Evolutionary conservation across 768 basidiomycete species (phyloP).

Genomic region (Collybiopsis luxurians): DNA sequence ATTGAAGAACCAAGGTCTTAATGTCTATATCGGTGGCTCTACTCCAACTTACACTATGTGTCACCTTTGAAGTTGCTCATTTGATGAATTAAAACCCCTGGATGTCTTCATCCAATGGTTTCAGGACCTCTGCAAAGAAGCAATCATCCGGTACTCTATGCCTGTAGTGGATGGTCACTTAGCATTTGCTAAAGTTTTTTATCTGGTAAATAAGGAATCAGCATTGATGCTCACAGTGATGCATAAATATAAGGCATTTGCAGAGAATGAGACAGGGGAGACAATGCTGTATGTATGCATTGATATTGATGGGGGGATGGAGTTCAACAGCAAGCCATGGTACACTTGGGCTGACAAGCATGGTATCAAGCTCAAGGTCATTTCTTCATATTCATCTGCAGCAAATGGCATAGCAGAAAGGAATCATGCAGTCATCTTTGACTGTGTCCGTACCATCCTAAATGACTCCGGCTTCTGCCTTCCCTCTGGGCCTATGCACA

Average conservation of each 20-base stretch:
- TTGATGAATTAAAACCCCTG: no score
- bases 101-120: no score
- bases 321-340: constrained; percentile 15
- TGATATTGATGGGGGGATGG: constrained; percentile 23
- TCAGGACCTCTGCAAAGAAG: no score
- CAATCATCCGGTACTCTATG: no score
- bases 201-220: background rate
- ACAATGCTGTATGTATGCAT: constrained; percentile 5
- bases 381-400: constrained; percentile 19
- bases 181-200: background rate
- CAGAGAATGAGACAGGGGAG: background rate
- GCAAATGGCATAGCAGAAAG: constrained; percentile 25
- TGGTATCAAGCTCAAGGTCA: constrained; percentile 19
- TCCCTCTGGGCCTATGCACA: background rate
- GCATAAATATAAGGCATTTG: background rate
- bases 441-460: background rate
- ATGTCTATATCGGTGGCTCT: no score
- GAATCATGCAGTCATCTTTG: background rate
- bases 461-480: background rate
- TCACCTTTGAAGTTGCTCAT: no score
- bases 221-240: background rate
- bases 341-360: background rate
- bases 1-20: no score
- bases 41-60: no score
- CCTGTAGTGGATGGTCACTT: constrained; percentile 1